Evolutionary conservation across 768 basidiomycete species (phyloP).

Genomic region (Mycena capillaripes): DNA sequence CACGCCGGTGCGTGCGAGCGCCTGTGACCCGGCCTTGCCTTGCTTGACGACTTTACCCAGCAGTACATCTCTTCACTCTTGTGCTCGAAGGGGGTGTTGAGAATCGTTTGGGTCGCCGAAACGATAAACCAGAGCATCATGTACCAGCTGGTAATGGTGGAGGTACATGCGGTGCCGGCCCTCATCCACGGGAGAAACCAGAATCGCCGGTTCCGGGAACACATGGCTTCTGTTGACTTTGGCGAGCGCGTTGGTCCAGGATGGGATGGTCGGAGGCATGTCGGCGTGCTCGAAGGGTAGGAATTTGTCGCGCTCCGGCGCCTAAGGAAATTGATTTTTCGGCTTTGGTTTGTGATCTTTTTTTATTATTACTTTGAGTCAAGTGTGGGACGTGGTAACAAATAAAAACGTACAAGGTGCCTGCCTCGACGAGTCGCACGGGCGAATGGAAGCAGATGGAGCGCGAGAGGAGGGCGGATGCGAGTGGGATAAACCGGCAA

Average conservation of each 20-base stretch:
- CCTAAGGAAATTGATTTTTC: no score
- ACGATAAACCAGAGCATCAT: conserved; percentile 1
- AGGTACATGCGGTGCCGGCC: background rate
- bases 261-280: background rate
- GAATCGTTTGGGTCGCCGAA: background rate
- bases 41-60: background rate
- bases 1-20: background rate
- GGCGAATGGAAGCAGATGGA: no score
- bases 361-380: no score
- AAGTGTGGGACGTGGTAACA: no score
- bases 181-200: background rate
- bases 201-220: conserved; percentile 1
- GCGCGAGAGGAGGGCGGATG: no score
- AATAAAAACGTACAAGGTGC: no score
- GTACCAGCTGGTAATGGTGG: background rate
- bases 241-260: background rate
- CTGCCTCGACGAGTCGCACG: no score
- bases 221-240: background rate
- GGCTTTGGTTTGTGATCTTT: no score
- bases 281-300: background rate
- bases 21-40: background rate
- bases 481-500: no score
- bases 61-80: background rate
- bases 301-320: no score
- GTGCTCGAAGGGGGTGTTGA: background rate